Evolutionary conservation across 495 filamentous ascomycete species (phyloP).

Genomic region (Neurospora discreta): DNA sequence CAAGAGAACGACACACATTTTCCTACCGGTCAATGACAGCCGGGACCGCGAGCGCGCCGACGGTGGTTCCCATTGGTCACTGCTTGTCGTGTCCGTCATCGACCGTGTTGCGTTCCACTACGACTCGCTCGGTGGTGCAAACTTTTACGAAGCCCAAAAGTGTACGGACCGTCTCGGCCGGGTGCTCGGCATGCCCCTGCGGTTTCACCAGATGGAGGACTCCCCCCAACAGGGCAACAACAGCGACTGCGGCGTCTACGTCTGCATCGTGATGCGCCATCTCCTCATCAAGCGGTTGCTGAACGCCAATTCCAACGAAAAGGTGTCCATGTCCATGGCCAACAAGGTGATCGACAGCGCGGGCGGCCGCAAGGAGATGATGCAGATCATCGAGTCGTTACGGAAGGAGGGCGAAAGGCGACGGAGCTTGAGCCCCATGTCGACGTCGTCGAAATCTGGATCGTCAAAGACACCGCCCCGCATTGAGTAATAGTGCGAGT

Average conservation of each 20-base stretch:
- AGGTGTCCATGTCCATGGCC: conserved; percentile 87
- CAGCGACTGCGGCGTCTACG: conserved; percentile 91
- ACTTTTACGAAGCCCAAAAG: conserved; percentile 57
- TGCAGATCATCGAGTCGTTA: conserved; percentile 70
- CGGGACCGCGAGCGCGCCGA: conserved; percentile 64
- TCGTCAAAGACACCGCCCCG: conserved; percentile 20
- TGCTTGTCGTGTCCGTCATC: conserved; percentile 78
- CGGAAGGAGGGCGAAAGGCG: conserved; percentile 73
- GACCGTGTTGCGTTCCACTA: conserved; percentile 95
- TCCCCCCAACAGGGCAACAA: conserved; percentile 86
- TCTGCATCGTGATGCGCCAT: conserved; percentile 87
- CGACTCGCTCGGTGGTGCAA: conserved; percentile 73
- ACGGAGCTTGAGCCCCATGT: conserved; percentile 26
- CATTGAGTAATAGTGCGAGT: conserved; percentile 17
- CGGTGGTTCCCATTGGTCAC: conserved; percentile 89
- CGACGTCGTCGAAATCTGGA: conserved; percentile 10
- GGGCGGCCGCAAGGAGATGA: conserved; percentile 74
- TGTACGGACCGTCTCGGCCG: conserved; percentile 56
- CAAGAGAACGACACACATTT: conserved; percentile 76
- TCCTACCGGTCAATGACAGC: conserved; percentile 91
- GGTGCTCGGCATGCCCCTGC: conserved; percentile 53
- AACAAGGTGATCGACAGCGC: conserved; percentile 66
- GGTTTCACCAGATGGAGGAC: conserved; percentile 69
- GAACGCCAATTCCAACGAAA: conserved; percentile 58
- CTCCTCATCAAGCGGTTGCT: conserved; percentile 76